These are phyloP conservation scores for Desmodesmus armatus DNA, from an alignment of 139 green algal genomes.

Conservation along the genomic window DNA sequence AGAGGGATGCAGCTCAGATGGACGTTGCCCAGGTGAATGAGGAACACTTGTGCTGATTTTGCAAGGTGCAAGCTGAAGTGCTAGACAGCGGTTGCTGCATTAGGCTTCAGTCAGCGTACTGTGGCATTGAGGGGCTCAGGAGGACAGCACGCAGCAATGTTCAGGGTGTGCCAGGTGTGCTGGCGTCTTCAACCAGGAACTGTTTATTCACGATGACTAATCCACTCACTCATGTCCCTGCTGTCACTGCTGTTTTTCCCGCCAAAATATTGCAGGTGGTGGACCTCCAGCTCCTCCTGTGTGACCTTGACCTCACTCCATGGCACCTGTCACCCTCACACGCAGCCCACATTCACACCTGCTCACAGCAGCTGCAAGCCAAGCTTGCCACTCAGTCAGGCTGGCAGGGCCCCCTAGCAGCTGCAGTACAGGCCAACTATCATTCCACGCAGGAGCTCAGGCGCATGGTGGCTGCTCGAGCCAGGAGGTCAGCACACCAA, in stretches of 20 bases:
- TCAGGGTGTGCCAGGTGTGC: no score
- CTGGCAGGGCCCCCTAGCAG: not conserved
- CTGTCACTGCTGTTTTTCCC: not conserved
- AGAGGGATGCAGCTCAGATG: not conserved
- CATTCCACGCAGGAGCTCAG: no score
- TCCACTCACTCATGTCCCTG: not conserved
- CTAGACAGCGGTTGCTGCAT: not conserved
- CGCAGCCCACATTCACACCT: not conserved
- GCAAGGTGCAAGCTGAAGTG: not conserved
- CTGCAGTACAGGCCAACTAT: not conserved
- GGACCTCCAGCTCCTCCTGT: constrained; percentile 7
- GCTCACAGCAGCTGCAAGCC: not conserved
- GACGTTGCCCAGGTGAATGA: not conserved
- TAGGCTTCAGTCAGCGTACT: not conserved
- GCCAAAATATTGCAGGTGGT: not conserved
- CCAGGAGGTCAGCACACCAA: not conserved
- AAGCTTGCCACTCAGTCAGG: not conserved
- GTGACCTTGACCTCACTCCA: constrained; percentile 8
- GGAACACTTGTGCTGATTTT: not conserved
- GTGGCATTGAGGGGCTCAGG: not conserved
- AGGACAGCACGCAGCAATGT: no score
- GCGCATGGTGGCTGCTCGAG: no score
- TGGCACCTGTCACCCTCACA: not conserved
- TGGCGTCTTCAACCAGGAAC: not conserved
- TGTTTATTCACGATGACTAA: not conserved